Evolutionary conservation across 2,329 filamentous ascomycete genomes (phyloP).

Genomic region (Sporothrix pallida): DNA sequence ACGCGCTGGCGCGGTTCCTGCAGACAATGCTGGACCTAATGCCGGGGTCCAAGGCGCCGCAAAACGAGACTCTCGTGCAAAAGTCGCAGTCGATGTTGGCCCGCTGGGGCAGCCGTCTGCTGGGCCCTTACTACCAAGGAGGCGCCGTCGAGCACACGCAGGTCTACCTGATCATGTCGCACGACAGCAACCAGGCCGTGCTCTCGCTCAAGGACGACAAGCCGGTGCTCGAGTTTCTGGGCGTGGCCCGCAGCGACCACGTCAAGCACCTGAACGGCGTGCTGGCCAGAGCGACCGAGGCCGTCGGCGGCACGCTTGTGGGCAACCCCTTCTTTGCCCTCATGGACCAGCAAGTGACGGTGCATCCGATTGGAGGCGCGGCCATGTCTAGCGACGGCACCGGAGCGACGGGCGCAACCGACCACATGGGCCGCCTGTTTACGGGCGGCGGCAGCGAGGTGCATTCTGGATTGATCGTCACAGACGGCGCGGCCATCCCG

Average conservation of each 20-base stretch:
- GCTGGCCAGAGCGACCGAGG: slow-evolving; percentile 60
- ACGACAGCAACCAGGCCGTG: slow-evolving; percentile 68
- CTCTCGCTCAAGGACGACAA: slow-evolving; percentile 65
- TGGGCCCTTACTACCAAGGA: slow-evolving; percentile 62
- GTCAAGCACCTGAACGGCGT: slow-evolving; percentile 59
- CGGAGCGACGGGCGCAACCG: slow-evolving; percentile 62
- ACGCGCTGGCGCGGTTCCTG: slow-evolving; percentile 61
- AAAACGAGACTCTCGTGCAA: slow-evolving; percentile 48
- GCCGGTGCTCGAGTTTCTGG: slow-evolving; percentile 64
- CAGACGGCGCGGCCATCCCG: slow-evolving; percentile 67
- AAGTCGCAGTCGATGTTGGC: slow-evolving; percentile 55
- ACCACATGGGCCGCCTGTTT: slow-evolving; percentile 67
- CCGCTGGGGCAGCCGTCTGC: slow-evolving; percentile 57
- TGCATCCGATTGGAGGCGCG: slow-evolving; percentile 69
- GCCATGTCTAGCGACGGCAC: slow-evolving; percentile 66
- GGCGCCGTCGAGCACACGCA: slow-evolving; percentile 66
- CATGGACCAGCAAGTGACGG: slow-evolving; percentile 64
- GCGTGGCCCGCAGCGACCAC: slow-evolving; percentile 62
- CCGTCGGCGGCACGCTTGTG: slow-evolving; percentile 65
- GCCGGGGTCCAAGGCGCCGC: slow-evolving; percentile 53
- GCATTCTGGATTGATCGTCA: slow-evolving; percentile 64
- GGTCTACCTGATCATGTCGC: slow-evolving; percentile 70
- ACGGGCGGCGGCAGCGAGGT: slow-evolving; percentile 57
- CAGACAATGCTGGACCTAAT: slow-evolving; percentile 62
- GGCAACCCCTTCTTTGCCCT: slow-evolving; percentile 63